Evolutionary conservation across 208 protist genomes (phyloP), one percentile per base, ranked within the genome.

Genomic region (Trypanosoma vivax): DNA sequence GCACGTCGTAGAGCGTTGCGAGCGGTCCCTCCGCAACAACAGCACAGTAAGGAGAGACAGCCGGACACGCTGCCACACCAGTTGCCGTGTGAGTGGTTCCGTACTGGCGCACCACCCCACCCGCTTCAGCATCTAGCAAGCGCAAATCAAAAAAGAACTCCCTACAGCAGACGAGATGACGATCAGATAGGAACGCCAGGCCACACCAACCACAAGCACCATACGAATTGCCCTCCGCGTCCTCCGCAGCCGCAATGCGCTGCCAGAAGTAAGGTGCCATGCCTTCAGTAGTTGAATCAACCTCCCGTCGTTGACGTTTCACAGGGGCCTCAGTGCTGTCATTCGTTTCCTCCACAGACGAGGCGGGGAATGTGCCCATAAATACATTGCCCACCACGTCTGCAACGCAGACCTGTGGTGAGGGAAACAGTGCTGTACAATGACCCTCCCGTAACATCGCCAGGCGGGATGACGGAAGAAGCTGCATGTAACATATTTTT

Each of bases 121-220:
- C 69, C 19, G 45, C 27, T 13, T 11, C 11, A 14, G 64, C 51
- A 40, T 90, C 83, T 6, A 91, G 21, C 19, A 91, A 45, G 5
- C 83, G 83, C 38, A 87, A 48, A 38, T 91, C 83, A 28, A 74
- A 59, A 47, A 75, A 88, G 21, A 71, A 67, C 66, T 88, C 76
- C 13, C 83, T 71, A 33, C 53, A 74, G 39, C 65, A 78, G 13
- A 79, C 41, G 2, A 88, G 64, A 29, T 19, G 39, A 2, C 33
- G 23, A n/a, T 13, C 34, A 30, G 9, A 7, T 48, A 61, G 28
- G 18, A 51, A 0, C 0, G 47, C 39, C 11, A 90, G 64, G 18
- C 82, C 77, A 13, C 64, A 69, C 76, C 76, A 88, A 5, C 80
- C 80, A 5, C 61, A 57, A 0, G 67, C 59, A 9, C 76, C 76